These are phyloP conservation scores for Candida nanaspora DNA, from an alignment of 805 yeast genomes.

Conservation along the genomic window DNA sequence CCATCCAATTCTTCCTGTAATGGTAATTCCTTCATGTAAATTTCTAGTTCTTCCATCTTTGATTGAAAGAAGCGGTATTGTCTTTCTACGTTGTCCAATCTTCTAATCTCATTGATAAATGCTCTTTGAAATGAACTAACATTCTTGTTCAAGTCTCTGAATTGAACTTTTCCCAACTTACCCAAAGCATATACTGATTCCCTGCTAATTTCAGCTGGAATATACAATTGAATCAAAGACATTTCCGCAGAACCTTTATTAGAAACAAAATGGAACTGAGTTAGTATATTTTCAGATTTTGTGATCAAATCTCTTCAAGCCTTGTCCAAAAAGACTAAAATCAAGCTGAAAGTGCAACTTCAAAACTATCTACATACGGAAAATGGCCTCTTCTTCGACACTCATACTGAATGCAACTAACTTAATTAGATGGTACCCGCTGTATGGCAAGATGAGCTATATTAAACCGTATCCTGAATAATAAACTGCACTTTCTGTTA, in stretches of 20 bases:
- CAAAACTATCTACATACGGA: too few relatives aligned
- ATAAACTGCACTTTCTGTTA: too few relatives aligned
- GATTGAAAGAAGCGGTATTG: slow-evolving; percentile 57
- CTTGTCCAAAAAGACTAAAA: too few relatives aligned
- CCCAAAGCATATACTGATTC: slow-evolving; percentile 86
- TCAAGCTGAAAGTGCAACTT: too few relatives aligned
- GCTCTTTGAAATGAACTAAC: slow-evolving; percentile 86
- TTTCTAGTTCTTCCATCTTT: slow-evolving; percentile 36
- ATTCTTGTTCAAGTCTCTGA: slow-evolving; percentile 80
- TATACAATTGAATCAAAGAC: slow-evolving; percentile 86
- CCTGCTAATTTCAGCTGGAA: slow-evolving; percentile 84
- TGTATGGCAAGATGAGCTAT: not conserved
- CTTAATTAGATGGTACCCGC: not conserved
- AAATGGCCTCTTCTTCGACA: slow-evolving; percentile 1
- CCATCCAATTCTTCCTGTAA: slow-evolving; percentile 8
- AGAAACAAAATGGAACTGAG: too few relatives aligned
- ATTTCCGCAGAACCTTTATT: slow-evolving; percentile 82
- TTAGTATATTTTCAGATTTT: not conserved
- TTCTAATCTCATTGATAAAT: slow-evolving; percentile 81
- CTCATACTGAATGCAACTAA: not conserved
- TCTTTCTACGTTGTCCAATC: slow-evolving; percentile 80
- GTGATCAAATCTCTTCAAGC: too few relatives aligned
- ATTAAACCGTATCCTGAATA: too few relatives aligned
- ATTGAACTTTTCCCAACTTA: slow-evolving; percentile 76
- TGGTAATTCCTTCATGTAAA: slow-evolving; percentile 15